Evolutionary conservation across 768 basidiomycete species (phyloP).

Genomic region (Phlegmacium glaucopus): DNA sequence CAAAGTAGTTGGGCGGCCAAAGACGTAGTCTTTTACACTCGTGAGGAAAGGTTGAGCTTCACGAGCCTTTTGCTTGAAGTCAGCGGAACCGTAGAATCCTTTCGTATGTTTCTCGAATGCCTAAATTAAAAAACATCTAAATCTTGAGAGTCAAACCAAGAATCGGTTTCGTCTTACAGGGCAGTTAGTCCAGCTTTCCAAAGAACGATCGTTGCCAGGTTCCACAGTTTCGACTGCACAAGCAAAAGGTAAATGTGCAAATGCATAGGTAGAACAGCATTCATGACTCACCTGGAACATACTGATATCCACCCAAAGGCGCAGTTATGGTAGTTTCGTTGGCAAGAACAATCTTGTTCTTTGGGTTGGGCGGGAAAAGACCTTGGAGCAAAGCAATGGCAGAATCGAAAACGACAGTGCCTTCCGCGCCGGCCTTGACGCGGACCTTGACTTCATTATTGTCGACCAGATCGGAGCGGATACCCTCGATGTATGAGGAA

Average conservation of each 20-base stretch:
- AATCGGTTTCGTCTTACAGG: slow-evolving; percentile 30
- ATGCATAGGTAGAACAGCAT: slow-evolving; percentile 2
- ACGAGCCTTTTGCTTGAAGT: slow-evolving; percentile 60
- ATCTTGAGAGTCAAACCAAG: neutral
- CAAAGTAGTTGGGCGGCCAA: slow-evolving; percentile 61
- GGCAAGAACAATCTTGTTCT: slow-evolving; percentile 73
- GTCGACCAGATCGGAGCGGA: slow-evolving; percentile 67
- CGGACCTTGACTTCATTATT: slow-evolving; percentile 71
- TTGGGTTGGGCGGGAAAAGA: slow-evolving; percentile 75
- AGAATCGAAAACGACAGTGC: slow-evolving; percentile 83
- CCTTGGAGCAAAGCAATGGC: slow-evolving; percentile 84
- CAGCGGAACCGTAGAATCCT: slow-evolving; percentile 55
- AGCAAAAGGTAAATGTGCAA: neutral
- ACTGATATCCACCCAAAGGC: slow-evolving; percentile 83
- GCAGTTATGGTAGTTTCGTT: slow-evolving; percentile 70
- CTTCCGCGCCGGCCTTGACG: slow-evolving; percentile 83
- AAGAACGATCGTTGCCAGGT: slow-evolving; percentile 74
- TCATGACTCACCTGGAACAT: slow-evolving; percentile 60
- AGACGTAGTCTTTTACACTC: slow-evolving; percentile 65
- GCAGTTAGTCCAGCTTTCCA: slow-evolving; percentile 75
- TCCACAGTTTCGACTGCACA: slow-evolving; percentile 77
- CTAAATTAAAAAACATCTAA: slow-evolving; percentile 26
- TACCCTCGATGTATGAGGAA: slow-evolving; percentile 62
- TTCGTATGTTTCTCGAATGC: slow-evolving; percentile 64
- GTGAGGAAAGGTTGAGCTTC: slow-evolving; percentile 65